Evolutionary conservation across 129 eudicot genomes (phyloP).

Genomic region (Helichrysum umbraculigerum): DNA sequence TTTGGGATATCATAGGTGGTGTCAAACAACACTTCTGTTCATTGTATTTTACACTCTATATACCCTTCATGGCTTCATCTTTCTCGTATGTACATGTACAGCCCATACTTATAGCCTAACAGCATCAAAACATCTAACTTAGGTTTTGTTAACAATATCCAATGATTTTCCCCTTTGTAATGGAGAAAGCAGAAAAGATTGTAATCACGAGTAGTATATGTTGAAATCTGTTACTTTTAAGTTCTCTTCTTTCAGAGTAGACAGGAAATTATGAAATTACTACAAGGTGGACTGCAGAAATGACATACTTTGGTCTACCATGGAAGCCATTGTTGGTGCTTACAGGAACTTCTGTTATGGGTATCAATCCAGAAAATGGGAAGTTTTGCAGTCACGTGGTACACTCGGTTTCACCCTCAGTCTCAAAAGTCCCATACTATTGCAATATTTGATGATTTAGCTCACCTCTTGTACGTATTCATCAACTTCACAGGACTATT

Average conservation of each 20-base stretch:
- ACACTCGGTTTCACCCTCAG: constrained; percentile 7
- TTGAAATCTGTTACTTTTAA: no score
- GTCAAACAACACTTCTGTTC: no score
- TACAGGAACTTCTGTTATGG: constrained; percentile 97
- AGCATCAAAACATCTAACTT: no score
- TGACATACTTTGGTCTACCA: constrained; percentile 70
- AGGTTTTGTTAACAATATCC: no score
- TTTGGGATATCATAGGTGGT: no score
- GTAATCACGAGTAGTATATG: no score
- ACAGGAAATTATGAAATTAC: constrained; percentile 91
- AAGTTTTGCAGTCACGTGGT: constrained; percentile 92
- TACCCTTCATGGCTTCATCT: no score
- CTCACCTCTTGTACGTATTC: not conserved
- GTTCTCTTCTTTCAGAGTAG: constrained; percentile 42
- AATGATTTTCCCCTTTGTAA: no score
- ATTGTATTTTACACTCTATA: no score
- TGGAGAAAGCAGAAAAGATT: no score
- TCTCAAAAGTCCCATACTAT: not conserved
- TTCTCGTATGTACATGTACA: no score
- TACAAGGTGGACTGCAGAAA: constrained; percentile 88
- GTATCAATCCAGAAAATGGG: constrained; percentile 70
- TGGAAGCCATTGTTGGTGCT: constrained; percentile 90
- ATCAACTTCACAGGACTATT: constrained; percentile 61
- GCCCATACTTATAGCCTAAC: no score
- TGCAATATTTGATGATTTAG: not conserved